Evolutionary conservation across 129 eudicot genomes (phyloP), one percentile per base, ranked within the genome.

Genomic region (Oenanthe sinensis): DNA sequence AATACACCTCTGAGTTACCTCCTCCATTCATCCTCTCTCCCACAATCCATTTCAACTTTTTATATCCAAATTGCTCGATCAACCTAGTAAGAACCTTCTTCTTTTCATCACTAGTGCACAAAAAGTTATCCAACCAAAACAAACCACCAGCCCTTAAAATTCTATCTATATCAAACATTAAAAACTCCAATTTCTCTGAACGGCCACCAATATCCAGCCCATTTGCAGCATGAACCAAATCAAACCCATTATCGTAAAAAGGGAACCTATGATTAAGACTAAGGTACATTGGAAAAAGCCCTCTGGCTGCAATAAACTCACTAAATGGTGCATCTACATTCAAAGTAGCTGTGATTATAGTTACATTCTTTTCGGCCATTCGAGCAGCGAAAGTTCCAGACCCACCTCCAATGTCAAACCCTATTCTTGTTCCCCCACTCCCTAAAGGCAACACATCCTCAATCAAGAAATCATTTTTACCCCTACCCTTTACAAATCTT

Each of bases 351-450:
- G 97, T 91, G 15, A 95, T 82, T n/a, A 91, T 78, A 33, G 94
- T 91, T 63, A 95, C 91, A 85, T 90, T 90, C 75, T 80, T 91
- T 82, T 91, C 97, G 8, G 91, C 92, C 97, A 95, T 95, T 80
- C 98, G 81, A 20, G 97, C 97, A 47, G 94, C 97, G 85, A 95
- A 90, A 37, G 94, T 95, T 30, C 98, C 98, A 37, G 98, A 95
- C 28, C 98, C 98, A 76, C 97, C 97, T 58, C 96, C 98, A 65
- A 95, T 87, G 82, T 95, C 98, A 37, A 91, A 88, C 28, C 96
- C 97, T 24, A 85, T 77, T 77, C 96, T 83, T 71, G 90, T 84
- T 24, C 97, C 96, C 74, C 92, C 93, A 81, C 90, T 84, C 14
- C 96, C 94, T 88, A 95, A 84, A 9, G 81, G 79, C 70, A 95